Conservation (phyloP, 495 filamentous ascomycete species). For the Aspergillus saccharolyticus region DNA sequence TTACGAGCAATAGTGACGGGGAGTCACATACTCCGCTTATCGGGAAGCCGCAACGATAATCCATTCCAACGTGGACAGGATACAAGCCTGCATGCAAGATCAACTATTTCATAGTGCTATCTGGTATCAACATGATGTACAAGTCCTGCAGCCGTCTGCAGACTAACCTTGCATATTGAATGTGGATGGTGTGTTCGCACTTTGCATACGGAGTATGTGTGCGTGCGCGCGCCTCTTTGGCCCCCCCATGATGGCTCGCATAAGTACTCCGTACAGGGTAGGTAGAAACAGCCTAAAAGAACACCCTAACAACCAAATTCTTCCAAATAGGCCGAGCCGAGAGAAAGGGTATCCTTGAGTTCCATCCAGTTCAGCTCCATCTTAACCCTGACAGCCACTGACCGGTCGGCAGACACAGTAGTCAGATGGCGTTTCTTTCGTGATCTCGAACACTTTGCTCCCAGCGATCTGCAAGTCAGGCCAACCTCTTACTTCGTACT, state of each 20-base stretch:
- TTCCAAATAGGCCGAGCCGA: background rate
- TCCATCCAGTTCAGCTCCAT: background rate
- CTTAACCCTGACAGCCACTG: background rate
- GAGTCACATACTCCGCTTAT: background rate
- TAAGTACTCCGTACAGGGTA: too few species aligned
- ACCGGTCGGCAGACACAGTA: background rate
- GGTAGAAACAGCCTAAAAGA: background rate
- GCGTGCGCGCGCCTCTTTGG: background rate
- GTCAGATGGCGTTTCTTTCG: background rate
- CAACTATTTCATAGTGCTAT: too few species aligned
- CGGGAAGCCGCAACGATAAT: background rate
- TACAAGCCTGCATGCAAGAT: background rate
- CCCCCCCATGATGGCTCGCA: too few species aligned
- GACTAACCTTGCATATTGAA: background rate
- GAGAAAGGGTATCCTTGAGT: background rate
- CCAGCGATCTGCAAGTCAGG: background rate
- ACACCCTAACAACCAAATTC: too few species aligned
- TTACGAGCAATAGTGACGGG: constrained; percentile 1
- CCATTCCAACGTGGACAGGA: background rate
- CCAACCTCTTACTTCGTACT: background rate
- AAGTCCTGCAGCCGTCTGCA: background rate
- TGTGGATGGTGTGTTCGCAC: background rate
- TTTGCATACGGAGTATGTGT: background rate
- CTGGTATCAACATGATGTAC: background rate
- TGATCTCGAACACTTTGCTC: background rate